Evolutionary conservation across 306 rosid species (phyloP).

Genomic region (Pueraria montana): DNA sequence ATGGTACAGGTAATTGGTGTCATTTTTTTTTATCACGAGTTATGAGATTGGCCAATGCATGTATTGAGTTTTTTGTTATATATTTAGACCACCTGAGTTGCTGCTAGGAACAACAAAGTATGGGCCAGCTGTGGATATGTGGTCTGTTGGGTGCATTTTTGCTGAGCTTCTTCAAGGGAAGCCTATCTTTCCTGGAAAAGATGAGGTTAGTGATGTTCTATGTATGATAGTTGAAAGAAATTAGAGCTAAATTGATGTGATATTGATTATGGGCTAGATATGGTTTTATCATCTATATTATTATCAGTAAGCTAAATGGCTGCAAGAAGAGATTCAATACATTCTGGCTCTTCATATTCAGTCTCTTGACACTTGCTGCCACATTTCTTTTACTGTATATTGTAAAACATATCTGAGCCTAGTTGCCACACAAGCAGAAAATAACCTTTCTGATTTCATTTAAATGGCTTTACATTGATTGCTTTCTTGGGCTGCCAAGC

Average conservation of each 20-base stretch:
- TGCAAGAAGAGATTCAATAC: background rate
- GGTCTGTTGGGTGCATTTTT: constrained; percentile 47
- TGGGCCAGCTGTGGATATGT: constrained; percentile 42
- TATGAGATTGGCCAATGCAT: background rate
- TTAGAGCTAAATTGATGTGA: background rate
- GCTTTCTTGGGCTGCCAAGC: background rate
- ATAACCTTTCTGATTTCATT: background rate
- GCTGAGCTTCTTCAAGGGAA: constrained; percentile 79
- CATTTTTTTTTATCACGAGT: background rate
- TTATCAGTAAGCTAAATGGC: background rate
- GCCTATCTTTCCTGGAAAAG: constrained; percentile 79
- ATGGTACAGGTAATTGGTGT: no score
- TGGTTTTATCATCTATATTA: constrained; percentile 12
- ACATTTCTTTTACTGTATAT: background rate
- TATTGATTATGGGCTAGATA: background rate
- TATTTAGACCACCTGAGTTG: no score
- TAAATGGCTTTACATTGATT: constrained; percentile 1
- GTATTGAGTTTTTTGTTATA: no score
- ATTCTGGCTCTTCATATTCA: background rate
- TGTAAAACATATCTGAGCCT: no score
- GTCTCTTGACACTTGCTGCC: background rate
- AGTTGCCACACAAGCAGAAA: background rate
- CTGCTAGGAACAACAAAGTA: constrained; percentile 65
- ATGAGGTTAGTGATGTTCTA: constrained; percentile 61
- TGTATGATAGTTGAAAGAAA: constrained; percentile 17